A percentile compares a stretch with the other conserved stretches of the same genome.
These are phyloP conservation scores for Trichothecium roseum DNA, from an alignment of 2,329 filamentous ascomycete species.

Conservation along the genomic window DNA sequence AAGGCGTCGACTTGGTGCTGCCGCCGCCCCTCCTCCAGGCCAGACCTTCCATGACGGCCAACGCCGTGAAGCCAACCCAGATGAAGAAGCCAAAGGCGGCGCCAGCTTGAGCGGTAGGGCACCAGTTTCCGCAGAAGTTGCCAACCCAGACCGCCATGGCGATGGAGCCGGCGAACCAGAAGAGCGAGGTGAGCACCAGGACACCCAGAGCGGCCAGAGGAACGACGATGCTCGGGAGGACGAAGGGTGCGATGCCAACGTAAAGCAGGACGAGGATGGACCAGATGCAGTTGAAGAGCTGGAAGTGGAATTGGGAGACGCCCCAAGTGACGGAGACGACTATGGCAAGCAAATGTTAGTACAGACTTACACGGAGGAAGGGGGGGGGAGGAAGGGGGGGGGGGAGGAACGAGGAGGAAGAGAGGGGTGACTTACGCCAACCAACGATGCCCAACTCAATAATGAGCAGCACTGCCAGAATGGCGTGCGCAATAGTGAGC, in stretches of 20 bases:
- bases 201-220: constrained; percentile 54
- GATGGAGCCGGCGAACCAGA: constrained; percentile 84
- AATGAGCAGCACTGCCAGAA: constrained; percentile 58
- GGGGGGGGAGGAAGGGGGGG: constrained; percentile 3
- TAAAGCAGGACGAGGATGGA: constrained; percentile 62
- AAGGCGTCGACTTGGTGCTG: constrained; percentile 16
- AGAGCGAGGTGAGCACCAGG: constrained; percentile 66
- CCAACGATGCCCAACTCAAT: constrained; percentile 66
- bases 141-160: constrained; percentile 59
- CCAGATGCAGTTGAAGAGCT: constrained; percentile 73
- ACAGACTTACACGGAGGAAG: neutral
- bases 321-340: constrained; percentile 41
- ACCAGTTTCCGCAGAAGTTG: constrained; percentile 48
- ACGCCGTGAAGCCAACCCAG: constrained; percentile 40
- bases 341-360: constrained; percentile 17
- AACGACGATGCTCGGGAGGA: constrained; percentile 50
- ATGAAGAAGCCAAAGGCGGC: constrained; percentile 57
- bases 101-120: constrained; percentile 51
- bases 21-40: constrained; percentile 26
- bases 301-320: constrained; percentile 56
- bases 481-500: constrained; percentile 52
- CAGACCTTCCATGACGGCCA: constrained; percentile 36
- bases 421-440: constrained; percentile 45
- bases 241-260: constrained; percentile 56
- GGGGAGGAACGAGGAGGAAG: constrained; percentile 1